Evolutionary conservation across 106 monocot species (phyloP).

Genomic region (Allium sativum): DNA sequence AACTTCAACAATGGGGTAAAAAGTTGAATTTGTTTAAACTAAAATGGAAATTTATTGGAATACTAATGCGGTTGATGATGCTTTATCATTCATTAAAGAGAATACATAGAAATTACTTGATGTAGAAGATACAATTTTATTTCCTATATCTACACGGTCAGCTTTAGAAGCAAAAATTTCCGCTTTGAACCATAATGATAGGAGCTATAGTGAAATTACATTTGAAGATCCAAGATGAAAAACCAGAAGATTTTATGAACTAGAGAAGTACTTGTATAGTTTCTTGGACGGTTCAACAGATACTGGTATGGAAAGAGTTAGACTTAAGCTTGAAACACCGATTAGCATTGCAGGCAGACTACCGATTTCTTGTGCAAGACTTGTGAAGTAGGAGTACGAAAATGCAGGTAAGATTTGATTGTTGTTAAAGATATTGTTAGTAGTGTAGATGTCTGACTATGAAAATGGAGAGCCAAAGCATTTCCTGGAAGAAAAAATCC

Average conservation of each 20-base stretch:
- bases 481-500: conserved; percentile 48
- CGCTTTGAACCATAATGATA: conserved; percentile 16
- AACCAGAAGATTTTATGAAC: conserved; percentile 66
- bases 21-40: conserved; percentile 84
- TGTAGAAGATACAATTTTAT: conserved; percentile 48
- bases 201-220: conserved; percentile 20
- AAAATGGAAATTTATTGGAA: conserved; percentile 82
- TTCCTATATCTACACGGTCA: conserved; percentile 82
- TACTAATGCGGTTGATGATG: conserved; percentile 91
- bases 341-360: conserved; percentile 74
- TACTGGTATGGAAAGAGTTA: conserved; percentile 77
- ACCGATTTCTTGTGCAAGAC: conserved; percentile 43
- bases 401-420: conserved; percentile 38
- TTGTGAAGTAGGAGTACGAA: conserved; percentile 52
- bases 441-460: conserved; percentile 38
- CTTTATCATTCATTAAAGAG: conserved; percentile 50
- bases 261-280: conserved; percentile 67
- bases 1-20: conserved; percentile 93
- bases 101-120: conserved; percentile 63
- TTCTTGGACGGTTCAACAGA: conserved; percentile 91
- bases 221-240: conserved; percentile 54
- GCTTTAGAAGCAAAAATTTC: conserved; percentile 84
- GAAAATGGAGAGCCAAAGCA: conserved; percentile 77
- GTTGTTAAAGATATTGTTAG: conserved; percentile 46
- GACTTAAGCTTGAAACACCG: conserved; percentile 81